Conservation (phyloP, 257 asterid genomes). For the Plantago elongata region DNA sequence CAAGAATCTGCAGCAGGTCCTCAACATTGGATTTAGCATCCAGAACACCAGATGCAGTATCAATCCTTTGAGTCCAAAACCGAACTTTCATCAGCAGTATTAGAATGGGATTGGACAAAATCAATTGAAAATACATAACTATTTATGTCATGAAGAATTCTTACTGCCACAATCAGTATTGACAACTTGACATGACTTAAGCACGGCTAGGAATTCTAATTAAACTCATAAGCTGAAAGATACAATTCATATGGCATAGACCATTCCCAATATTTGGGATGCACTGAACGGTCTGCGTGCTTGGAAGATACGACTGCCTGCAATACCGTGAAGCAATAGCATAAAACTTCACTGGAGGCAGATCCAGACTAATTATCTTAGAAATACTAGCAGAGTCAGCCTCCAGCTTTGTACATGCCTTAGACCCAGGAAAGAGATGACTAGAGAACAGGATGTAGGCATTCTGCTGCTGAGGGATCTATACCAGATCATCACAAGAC, state of each 20-base stretch:
- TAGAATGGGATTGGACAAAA: constrained; percentile 30
- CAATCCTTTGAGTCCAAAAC: constrained; percentile 18
- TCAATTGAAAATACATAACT: constrained; percentile 69
- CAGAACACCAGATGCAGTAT: too few relatives aligned
- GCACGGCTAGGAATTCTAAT: constrained; percentile 69
- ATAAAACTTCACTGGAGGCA: constrained; percentile 75
- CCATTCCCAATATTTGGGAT: constrained; percentile 64
- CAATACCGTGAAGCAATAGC: constrained; percentile 63
- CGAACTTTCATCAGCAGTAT: constrained; percentile 19
- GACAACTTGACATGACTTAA: constrained; percentile 67
- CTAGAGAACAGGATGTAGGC: constrained; percentile 55
- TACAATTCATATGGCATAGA: constrained; percentile 63
- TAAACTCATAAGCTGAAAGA: constrained; percentile 45
- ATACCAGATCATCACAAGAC: constrained; percentile 57
- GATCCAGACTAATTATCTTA: constrained; percentile 46
- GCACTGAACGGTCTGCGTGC: constrained; percentile 45
- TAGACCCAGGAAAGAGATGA: constrained; percentile 54
- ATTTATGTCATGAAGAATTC: constrained; percentile 57
- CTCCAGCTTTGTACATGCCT: constrained; percentile 70
- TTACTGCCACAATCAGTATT: constrained; percentile 61
- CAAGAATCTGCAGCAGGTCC: constrained; percentile 51
- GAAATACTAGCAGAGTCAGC: constrained; percentile 59
- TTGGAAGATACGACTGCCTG: constrained; percentile 51
- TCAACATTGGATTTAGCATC: too few relatives aligned
- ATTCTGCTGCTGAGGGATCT: constrained; percentile 40